phyloP scores from a whole-genome alignment of 495 filamentous ascomycete genomes.

The Astrothelium subdiscretum region DNA sequence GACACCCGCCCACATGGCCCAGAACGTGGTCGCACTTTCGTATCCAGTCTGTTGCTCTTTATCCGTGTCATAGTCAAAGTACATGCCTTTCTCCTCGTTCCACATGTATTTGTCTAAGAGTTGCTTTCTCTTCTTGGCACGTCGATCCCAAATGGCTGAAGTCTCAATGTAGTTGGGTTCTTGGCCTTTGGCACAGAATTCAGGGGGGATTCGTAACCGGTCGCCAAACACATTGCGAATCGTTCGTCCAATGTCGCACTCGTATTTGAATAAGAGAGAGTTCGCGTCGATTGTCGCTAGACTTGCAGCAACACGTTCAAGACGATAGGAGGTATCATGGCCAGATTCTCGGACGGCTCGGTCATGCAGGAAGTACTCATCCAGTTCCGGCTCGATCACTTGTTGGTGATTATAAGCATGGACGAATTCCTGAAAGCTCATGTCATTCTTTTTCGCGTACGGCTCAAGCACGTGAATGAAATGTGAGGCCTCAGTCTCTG shows the following conservation, averaged over 20 bases:
- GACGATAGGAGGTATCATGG: conserved; percentile 87
- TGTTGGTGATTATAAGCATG: conserved; percentile 66
- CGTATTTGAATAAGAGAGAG: conserved; percentile 89
- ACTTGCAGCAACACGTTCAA: conserved; percentile 78
- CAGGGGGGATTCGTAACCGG: conserved; percentile 60
- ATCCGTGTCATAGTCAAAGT: conserved; percentile 86
- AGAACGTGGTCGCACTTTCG: conserved; percentile 85
- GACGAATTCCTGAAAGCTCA: conserved; percentile 74
- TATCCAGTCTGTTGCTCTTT: conserved; percentile 66
- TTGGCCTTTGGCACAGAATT: conserved; percentile 54
- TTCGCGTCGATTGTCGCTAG: conserved; percentile 91
- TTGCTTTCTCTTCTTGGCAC: conserved; percentile 64
- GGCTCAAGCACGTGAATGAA: conserved; percentile 80
- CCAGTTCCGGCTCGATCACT: conserved; percentile 77
- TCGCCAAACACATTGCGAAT: conserved; percentile 77
- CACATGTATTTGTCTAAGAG: conserved; percentile 82
- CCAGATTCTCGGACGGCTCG: conserved; percentile 92
- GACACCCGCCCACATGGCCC: conserved; percentile 91
- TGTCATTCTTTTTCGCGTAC: conserved; percentile 71
- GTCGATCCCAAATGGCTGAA: conserved; percentile 78
- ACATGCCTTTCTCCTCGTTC: conserved; percentile 85
- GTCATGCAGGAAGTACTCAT: conserved; percentile 92
- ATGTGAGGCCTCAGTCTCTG: conserved; percentile 82
- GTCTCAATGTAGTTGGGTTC: conserved; percentile 54
- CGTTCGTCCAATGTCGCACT: conserved; percentile 74